phyloP scores from a whole-genome alignment of 495 filamentous ascomycete genomes.

The Penicillium longicatenatum region DNA sequence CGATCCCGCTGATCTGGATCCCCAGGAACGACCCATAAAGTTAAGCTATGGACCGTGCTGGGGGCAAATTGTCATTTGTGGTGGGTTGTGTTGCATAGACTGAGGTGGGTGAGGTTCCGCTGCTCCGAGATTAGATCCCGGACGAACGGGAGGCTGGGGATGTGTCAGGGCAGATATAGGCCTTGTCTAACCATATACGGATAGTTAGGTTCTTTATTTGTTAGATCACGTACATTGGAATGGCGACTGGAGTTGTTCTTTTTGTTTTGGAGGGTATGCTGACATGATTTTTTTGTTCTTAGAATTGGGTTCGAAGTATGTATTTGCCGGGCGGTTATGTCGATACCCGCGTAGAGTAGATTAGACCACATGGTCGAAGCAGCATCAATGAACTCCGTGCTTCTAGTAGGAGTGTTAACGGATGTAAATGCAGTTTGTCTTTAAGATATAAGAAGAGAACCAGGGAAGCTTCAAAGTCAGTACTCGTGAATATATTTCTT shows the following conservation, averaged over 20 bases:
- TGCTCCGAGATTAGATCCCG: slow-evolving; percentile 27
- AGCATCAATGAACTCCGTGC: too few relatives aligned
- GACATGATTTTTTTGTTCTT: not conserved
- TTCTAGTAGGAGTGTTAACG: too few relatives aligned
- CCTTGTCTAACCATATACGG: not conserved
- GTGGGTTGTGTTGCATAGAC: not conserved
- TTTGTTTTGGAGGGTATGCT: not conserved
- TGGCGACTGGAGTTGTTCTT: not conserved
- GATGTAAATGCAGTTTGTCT: too few relatives aligned
- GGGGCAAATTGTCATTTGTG: slow-evolving; percentile 3
- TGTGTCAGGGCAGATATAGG: not conserved
- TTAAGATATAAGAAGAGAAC: not conserved
- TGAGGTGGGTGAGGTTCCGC: slow-evolving; percentile 21
- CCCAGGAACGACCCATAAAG: slow-evolving; percentile 13
- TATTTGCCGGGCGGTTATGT: not conserved
- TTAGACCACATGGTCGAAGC: too few relatives aligned
- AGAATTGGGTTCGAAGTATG: not conserved
- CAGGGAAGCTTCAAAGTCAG: not conserved
- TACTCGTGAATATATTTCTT: not conserved
- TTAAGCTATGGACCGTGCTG: slow-evolving; percentile 31
- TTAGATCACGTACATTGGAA: not conserved
- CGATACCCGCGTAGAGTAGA: not conserved
- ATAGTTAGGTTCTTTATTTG: not conserved
- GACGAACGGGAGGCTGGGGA: slow-evolving; percentile 21
- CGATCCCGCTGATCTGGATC: slow-evolving; percentile 13